These are phyloP conservation scores for Blastobotrys capitulatus DNA, from an alignment of 1,139 yeast species.

Conservation along the genomic window DNA sequence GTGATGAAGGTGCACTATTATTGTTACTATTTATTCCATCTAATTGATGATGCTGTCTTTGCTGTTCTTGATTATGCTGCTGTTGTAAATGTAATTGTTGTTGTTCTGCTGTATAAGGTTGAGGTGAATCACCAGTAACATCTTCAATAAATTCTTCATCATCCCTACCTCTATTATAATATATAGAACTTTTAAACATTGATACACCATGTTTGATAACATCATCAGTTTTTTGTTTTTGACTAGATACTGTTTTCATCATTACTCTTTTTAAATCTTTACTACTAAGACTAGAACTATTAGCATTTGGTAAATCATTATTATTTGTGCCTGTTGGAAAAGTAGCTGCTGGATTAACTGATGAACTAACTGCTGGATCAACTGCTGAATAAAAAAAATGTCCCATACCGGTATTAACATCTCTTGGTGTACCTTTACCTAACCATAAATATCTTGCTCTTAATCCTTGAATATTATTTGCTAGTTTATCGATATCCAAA, in stretches of 20 bases:
- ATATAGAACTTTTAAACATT: constrained; percentile 9
- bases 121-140: background rate
- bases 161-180: constrained; percentile 2
- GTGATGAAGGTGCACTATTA: background rate
- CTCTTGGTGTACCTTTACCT: constrained; percentile 37
- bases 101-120: constrained; percentile 3
- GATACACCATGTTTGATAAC: constrained; percentile 19
- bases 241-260: constrained; percentile 19
- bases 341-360: constrained; percentile 20
- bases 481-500: constrained; percentile 42
- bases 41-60: background rate
- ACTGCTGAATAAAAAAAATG: constrained; percentile 1
- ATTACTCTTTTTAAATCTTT: constrained; percentile 22
- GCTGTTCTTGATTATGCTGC: constrained; percentile 1
- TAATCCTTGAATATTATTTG: constrained; percentile 41
- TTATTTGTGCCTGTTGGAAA: background rate
- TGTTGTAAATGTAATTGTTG: background rate
- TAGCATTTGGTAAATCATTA: background rate
- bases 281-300: constrained; percentile 6
- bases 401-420: constrained; percentile 7
- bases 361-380: constrained; percentile 24
- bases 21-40: background rate
- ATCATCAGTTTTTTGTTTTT: constrained; percentile 19
- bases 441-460: constrained; percentile 47
- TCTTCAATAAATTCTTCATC: constrained; percentile 1